phyloP scores from a whole-genome alignment of 75 land plant species.

The Picea sitchensis region DNA sequence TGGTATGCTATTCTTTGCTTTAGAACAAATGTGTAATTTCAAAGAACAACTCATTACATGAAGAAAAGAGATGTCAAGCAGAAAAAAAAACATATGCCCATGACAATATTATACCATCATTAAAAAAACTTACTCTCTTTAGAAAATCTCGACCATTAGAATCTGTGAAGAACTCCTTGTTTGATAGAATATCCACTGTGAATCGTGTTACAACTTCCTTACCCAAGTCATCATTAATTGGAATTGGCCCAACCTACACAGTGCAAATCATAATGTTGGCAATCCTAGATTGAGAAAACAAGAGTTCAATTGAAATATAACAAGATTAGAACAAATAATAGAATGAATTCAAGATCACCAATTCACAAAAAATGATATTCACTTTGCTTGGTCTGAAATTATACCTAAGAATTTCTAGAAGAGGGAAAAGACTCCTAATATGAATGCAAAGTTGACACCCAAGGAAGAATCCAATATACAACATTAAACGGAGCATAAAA shows the following conservation, averaged over 20 bases:
- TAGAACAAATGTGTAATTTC: not conserved
- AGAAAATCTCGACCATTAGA: slow-evolving; percentile 94
- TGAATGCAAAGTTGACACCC: no score
- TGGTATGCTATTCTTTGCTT: not conserved
- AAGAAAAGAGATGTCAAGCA: not conserved
- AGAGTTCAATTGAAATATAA: slow-evolving; percentile 2
- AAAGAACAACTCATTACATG: not conserved
- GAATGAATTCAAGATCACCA: no score
- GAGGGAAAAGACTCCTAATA: no score
- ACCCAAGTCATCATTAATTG: slow-evolving; percentile 75
- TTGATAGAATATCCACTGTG: slow-evolving; percentile 43
- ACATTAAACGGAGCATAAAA: no score
- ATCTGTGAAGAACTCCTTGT: slow-evolving; percentile 77
- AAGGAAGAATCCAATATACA: no score
- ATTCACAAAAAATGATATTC: no score
- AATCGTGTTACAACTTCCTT: slow-evolving; percentile 74
- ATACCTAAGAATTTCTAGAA: no score
- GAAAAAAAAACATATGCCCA: not conserved
- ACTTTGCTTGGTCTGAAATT: no score
- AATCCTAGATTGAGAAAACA: not conserved
- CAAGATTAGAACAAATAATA: no score
- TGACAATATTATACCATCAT: not conserved
- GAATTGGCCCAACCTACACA: slow-evolving; percentile 87
- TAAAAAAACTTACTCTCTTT: slow-evolving; percentile 54
- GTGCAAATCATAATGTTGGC: not conserved